Evolutionary conservation across 352 stramenopile species (phyloP), one percentile per base, ranked within the genome.

Genomic region (Pythium brachiatum): DNA sequence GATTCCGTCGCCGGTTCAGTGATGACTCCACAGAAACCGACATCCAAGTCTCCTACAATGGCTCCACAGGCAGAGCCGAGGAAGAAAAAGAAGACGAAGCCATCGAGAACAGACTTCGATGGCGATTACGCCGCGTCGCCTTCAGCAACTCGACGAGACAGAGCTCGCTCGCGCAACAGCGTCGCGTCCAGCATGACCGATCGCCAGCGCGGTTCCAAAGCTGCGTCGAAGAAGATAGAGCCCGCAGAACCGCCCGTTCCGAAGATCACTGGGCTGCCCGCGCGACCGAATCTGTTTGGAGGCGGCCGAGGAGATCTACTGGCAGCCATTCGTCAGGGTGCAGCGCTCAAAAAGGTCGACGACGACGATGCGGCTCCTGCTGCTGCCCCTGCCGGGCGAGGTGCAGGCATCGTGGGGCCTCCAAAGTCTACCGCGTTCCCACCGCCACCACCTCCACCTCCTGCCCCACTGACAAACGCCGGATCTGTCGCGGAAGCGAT

Each of bases 401-500:
- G 32, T 32, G 53, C 56, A 18, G 46, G 55, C 27, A 58, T 68
- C 27, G 16, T 44, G 38, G 32, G 31, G 31, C 55, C 56, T 36
- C 50, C 60, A 50, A 55, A 53, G 8, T 64, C 61, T 60, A 32
- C 55, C 13, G 4, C 16, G 20, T 20, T 31, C 11, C 57, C 58
- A 31, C 70, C 66, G 18, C 54, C 50, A 20, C 39, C 62, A 38
- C 50, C 57, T 50, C 56, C 64, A 1, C 60, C 76, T 23, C 50
- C 68, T 57, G 68, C 70, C 3, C 20, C 72, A 25, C 39, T 78
- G 31, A 75, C 72, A 7, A 76, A 83, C 59, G 73, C 72, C 32
- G 71, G 66, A 9, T 89, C 83, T 1, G 89, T 94, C 61, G 86
- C 75, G 31, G 86, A 94, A 62, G 83, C 81, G 29, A 94, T 94